Base-by-base conservation (phyloP, 768 basidiomycete genomes). In the Tubosaeta brunneosetosa region DNA sequence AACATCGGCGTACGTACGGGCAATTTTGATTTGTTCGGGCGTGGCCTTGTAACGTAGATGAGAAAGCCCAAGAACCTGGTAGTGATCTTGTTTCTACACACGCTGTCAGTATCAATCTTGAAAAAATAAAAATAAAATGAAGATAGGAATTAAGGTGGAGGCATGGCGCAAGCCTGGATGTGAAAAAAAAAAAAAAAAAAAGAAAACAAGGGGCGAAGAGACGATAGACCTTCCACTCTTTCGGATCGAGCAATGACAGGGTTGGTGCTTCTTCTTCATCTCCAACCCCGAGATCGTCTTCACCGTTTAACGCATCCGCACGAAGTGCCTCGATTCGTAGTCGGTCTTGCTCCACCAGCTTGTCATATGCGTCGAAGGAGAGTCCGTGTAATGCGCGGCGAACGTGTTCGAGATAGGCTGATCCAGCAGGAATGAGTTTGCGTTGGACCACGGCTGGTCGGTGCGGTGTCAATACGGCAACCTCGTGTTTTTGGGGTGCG, bases 81-180 rank as follows among this genome's bases (percentile, higher is more conserved):
- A 99, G 67, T 97, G 91, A 68, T 99, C 95, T 82, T 98, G 97
- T 83, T 95, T 94, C 89, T 94, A 61, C 19, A 53, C 17, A 34
- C 33, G 40, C 1, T 1, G 42, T 65, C 42, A 63, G 51, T 33
- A 51, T 4, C 50, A 4, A 44, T 53, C 51, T 26, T 14, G 19
- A 37, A 43, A 48, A 38, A 17, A 40, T 10, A 40, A 22, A 22
- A 22, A 22, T 22, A 22, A 22, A 22, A 22, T 22, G 38, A 25
- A 36, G 5, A 43, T 19, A 34, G 19, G 33, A 47, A 32, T 26
- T 29, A 19, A 46, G 32, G 29, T 9, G 29, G 29, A 29, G 47
- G 50, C 37, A 38, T 32, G 51, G n/a, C 25, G 22, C 42, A 13
- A 27, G 26, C 12, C 16, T 16, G 16, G 29, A 10, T 16, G 1